Percentiles rank a stretch among this genome's conserved stretches.
Conservation (phyloP, 2,329 filamentous ascomycete species). For the Neonectria magnoliae region DNA sequence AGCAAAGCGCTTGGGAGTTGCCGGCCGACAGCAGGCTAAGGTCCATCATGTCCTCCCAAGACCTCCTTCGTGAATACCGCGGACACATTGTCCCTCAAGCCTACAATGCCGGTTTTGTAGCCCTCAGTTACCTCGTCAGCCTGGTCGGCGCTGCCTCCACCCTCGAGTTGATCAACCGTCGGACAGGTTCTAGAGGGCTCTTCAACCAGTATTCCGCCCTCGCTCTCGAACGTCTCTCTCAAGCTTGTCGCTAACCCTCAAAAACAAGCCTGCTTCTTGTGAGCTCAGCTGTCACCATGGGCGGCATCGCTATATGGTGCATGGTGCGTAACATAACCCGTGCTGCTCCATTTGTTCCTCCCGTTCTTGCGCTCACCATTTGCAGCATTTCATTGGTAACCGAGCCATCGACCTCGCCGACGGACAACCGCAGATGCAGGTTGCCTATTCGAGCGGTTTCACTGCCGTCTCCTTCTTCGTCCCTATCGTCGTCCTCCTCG, state of each 20-base stretch:
- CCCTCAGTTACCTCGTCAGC: constrained; percentile 80
- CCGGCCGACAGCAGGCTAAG: constrained; percentile 19
- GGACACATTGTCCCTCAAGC: constrained; percentile 58
- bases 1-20: constrained; percentile 21
- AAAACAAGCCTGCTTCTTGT: constrained; percentile 66
- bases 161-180: constrained; percentile 81
- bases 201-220: constrained; percentile 70
- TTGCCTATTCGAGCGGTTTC: constrained; percentile 76
- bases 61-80: constrained; percentile 53
- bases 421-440: constrained; percentile 71
- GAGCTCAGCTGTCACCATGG: constrained; percentile 75
- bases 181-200: constrained; percentile 73
- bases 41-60: constrained; percentile 37
- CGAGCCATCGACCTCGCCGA: constrained; percentile 77
- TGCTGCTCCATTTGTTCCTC: background rate
- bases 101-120: constrained; percentile 70
- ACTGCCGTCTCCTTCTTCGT: constrained; percentile 84
- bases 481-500: constrained; percentile 77
- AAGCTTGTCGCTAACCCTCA: constrained; percentile 8
- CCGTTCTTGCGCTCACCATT: constrained; percentile 8
- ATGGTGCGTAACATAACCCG: constrained; percentile 59
- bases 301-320: constrained; percentile 78
- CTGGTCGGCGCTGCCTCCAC: constrained; percentile 81
- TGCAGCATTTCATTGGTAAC: constrained; percentile 72
- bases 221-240: constrained; percentile 1